phyloP scores from a whole-genome alignment of 768 basidiomycete genomes.

The Hemileccinum impolitum region DNA sequence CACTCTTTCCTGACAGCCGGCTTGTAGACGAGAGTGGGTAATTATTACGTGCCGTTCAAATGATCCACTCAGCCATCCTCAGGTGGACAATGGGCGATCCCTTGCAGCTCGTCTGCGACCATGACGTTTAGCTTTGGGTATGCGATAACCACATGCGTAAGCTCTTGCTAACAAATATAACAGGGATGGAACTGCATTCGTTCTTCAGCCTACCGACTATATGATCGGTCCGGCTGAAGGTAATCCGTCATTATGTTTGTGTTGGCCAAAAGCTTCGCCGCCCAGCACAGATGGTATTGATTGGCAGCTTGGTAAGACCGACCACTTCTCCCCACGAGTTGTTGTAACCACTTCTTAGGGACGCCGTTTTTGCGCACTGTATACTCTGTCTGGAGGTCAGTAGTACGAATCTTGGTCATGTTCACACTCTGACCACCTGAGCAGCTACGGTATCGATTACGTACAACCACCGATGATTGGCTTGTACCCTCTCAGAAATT shows the following conservation, averaged over 20 bases:
- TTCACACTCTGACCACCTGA: constrained; percentile 1
- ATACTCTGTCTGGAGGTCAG: constrained; percentile 74
- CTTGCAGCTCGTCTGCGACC: constrained; percentile 57
- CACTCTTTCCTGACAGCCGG: constrained; percentile 59
- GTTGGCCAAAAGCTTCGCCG: constrained; percentile 67
- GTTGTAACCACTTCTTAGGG: constrained; percentile 35
- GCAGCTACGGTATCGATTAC: constrained; percentile 68
- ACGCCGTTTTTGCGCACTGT: constrained; percentile 69
- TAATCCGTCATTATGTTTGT: constrained; percentile 63
- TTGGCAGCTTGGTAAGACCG: constrained; percentile 70
- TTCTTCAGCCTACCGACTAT: constrained; percentile 72
- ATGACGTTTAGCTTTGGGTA: constrained; percentile 73
- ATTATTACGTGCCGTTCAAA: background rate
- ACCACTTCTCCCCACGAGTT: background rate
- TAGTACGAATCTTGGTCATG: background rate
- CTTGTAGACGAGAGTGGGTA: constrained; percentile 59
- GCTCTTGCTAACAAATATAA: constrained; percentile 1
- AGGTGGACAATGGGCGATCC: constrained; percentile 74
- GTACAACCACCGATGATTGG: constrained; percentile 78
- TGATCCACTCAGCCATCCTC: background rate
- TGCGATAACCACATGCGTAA: constrained; percentile 10
- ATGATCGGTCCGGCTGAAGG: constrained; percentile 66
- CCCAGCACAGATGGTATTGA: constrained; percentile 75
- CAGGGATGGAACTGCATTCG: constrained; percentile 41
- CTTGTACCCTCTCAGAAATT: constrained; percentile 59